Base-by-base conservation (phyloP, 768 basidiomycete genomes). In the Hydnomerulius pinastri region DNA sequence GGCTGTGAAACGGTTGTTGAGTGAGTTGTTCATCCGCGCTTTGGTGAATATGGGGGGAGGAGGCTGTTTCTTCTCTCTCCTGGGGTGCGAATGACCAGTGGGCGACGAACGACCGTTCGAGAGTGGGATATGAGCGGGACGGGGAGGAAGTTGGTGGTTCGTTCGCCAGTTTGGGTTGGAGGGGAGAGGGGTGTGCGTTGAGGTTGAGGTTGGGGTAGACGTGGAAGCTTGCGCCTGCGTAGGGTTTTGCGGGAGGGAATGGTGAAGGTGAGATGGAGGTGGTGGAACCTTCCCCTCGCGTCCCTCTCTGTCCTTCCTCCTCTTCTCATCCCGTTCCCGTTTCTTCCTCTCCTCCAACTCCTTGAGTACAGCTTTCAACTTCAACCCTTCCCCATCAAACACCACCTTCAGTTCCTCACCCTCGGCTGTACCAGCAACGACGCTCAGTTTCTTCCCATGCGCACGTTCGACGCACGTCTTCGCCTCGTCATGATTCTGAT, bases 331-430 rank as follows among this genome's bases (percentile, higher is more conserved):
- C 66, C 73, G 56, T 43, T 73, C 78, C 63, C 73, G 71, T 61
- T 66, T 76, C 76, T 69, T 67, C 25, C 70, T 67, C 27, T 73
- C 73, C 15, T 87, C 82, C 55, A 85, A 61, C 67, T 85, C 86
- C 58, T 79, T 81, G 65, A 87, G 68, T 18, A 89, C 82, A 7
- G 83, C 83, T 49, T 78, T 80, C 54, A 86, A 64, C 55, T 79
- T 77, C 53, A 72, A 65, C 4, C 87, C 85, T 52, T 92, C 86
- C 0, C 82, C 83, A 65, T 98, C 96, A 43, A 93, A 75, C 11
- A 90, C 87, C 6, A 89, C 90, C 25, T 77, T 76, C 60, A 95
- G 78, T 60, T 83, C 81, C 51, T 85, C 82, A 17, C 78, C 82
- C n/a, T 67, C 71, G 20, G 62, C 63, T 0, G 58, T 58, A 2